A percentile compares a stretch with the other conserved stretches of the same genome.
phyloP scores from a whole-genome alignment of 2,329 filamentous ascomycete genomes.

The Hymenoscyphus albidus region DNA sequence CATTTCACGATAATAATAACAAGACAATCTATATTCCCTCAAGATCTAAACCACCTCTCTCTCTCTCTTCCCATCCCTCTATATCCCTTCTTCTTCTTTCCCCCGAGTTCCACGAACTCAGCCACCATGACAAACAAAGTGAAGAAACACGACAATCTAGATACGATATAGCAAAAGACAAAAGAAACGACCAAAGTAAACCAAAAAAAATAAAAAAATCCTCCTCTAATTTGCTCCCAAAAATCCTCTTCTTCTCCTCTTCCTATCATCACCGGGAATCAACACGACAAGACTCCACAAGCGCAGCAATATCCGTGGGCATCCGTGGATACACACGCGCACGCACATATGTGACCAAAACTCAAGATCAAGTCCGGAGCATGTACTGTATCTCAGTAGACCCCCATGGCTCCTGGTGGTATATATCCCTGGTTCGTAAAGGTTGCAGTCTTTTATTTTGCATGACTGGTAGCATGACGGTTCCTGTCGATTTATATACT shows the following conservation, averaged over 20 bases:
- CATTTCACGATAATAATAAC: not conserved
- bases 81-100: slow-evolving; percentile 3
- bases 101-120: not conserved
- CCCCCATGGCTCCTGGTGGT: slow-evolving; percentile 12
- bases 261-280: too few relatives aligned
- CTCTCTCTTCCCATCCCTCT: slow-evolving; percentile 6
- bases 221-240: not conserved
- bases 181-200: not conserved
- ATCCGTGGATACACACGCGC: not conserved
- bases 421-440: slow-evolving; percentile 19
- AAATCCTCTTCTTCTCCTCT: not conserved
- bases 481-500: slow-evolving; percentile 23
- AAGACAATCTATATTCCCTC: slow-evolving; percentile 6
- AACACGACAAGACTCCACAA: not conserved
- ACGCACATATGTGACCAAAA: not conserved
- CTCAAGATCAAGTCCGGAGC: not conserved
- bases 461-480: slow-evolving; percentile 32
- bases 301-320: not conserved
- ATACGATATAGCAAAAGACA: not conserved
- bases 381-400: not conserved
- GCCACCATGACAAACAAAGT: not conserved
- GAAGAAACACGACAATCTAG: not conserved
- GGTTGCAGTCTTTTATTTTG: slow-evolving; percentile 14
- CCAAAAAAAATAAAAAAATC: not conserved
- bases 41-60: not conserved